Conservation (phyloP, 2,329 filamentous ascomycete genomes). For the Alternaria tenuissima region DNA sequence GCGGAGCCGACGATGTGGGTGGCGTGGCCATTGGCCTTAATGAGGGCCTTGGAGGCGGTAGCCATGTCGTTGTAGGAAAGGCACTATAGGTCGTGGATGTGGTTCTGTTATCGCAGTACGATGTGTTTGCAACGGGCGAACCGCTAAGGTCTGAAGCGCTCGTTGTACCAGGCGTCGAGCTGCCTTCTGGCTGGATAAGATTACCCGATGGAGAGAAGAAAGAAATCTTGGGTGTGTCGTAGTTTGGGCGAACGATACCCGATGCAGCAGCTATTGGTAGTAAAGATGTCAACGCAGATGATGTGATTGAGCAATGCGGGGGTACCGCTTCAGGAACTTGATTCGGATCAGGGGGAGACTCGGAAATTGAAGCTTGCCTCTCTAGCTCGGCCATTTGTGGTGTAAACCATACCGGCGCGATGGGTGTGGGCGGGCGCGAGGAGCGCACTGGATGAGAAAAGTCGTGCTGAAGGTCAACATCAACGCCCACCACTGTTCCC, state of each 20-base stretch:
- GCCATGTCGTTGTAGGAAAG: slow-evolving; percentile 17
- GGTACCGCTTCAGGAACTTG: slow-evolving; percentile 7
- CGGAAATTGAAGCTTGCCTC: slow-evolving; percentile 20
- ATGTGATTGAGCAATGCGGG: slow-evolving; percentile 37
- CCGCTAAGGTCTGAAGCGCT: slow-evolving; percentile 15
- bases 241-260: slow-evolving; percentile 44
- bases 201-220: slow-evolving; percentile 49
- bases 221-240: slow-evolving; percentile 39
- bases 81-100: slow-evolving; percentile 5
- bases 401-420: slow-evolving; percentile 38
- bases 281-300: slow-evolving; percentile 47
- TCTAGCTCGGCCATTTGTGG: slow-evolving; percentile 33
- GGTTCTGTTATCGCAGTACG: slow-evolving; percentile 20
- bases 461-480: slow-evolving; percentile 44
- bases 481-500: slow-evolving; percentile 45
- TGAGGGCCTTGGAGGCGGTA: slow-evolving; percentile 26
- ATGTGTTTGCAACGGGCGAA: slow-evolving; percentile 16
- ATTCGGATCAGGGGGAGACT: slow-evolving; percentile 16
- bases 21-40: slow-evolving; percentile 35
- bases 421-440: slow-evolving; percentile 34
- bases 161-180: slow-evolving; percentile 19
- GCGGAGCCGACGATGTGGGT: slow-evolving; percentile 23
- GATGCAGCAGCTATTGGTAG: slow-evolving; percentile 50
- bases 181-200: slow-evolving; percentile 40
- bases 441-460: slow-evolving; percentile 17